phyloP scores from a whole-genome alignment of 768 basidiomycete species.

The Mycena vitilis region DNA sequence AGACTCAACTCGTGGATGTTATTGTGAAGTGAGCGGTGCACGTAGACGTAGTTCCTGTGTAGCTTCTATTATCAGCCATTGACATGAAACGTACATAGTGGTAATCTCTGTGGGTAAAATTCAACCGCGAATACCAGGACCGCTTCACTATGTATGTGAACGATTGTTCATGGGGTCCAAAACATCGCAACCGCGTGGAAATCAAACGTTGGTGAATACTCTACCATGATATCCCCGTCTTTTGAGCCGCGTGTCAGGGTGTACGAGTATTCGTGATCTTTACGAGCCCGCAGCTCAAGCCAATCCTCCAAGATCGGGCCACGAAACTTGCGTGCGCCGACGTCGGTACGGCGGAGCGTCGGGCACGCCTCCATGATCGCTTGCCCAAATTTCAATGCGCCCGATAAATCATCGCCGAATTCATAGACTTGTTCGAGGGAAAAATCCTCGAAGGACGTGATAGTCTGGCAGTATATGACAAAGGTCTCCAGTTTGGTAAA shows the following conservation, averaged over 20 bases:
- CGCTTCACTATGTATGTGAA: too few relatives aligned
- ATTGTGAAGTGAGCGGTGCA: constrained; percentile 39
- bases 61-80: too few relatives aligned
- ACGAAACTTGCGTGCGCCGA: constrained; percentile 10
- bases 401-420: background rate
- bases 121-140: too few relatives aligned
- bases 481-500: constrained; percentile 17
- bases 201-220: constrained; percentile 3
- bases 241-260: constrained; percentile 9
- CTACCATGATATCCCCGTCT: background rate
- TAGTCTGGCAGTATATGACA: constrained; percentile 21
- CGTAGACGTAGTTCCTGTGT: too few relatives aligned
- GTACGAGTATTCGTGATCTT: background rate
- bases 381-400: background rate
- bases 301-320: background rate
- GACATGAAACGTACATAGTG: too few relatives aligned
- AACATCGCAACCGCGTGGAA: constrained; percentile 19
- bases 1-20: constrained; percentile 57
- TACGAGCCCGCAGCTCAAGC: background rate
- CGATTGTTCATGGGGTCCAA: background rate
- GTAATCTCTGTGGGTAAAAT: too few relatives aligned
- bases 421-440: background rate
- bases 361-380: constrained; percentile 22
- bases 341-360: constrained; percentile 8
- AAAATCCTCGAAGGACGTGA: constrained; percentile 9